Conservation (phyloP, 1,139 yeast genomes). For the Pichia sp. region DNA sequence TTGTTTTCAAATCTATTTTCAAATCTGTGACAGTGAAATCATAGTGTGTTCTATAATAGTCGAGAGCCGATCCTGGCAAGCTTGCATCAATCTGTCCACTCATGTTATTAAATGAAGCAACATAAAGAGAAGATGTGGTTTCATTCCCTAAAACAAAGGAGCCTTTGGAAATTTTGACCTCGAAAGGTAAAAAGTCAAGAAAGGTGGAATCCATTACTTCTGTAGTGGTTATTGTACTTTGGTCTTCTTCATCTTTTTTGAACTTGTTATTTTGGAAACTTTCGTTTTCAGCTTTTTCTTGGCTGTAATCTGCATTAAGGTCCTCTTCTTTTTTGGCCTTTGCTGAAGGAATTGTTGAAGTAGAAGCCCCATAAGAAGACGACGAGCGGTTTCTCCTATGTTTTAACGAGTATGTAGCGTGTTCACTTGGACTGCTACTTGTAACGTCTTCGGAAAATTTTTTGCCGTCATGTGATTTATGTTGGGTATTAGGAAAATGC, state of each 20-base stretch:
- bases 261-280: not conserved
- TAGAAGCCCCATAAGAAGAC: not conserved
- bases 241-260: not conserved
- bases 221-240: not conserved
- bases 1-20: slow-evolving; percentile 61
- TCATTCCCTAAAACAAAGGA: slow-evolving; percentile 77
- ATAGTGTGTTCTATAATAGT: slow-evolving; percentile 47
- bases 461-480: not conserved
- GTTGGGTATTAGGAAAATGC: not conserved
- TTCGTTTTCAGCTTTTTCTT: not conserved
- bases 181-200: slow-evolving; percentile 34
- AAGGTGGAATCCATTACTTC: slow-evolving; percentile 17
- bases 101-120: slow-evolving; percentile 55
- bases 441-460: not conserved
- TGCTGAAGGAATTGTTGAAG: not conserved
- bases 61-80: slow-evolving; percentile 47
- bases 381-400: slow-evolving; percentile 1
- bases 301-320: not conserved
- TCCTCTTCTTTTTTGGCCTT: not conserved
- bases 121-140: slow-evolving; percentile 67
- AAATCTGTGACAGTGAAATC: slow-evolving; percentile 47
- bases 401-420: not conserved
- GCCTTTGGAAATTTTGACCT: slow-evolving; percentile 45
- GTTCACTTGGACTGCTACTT: not conserved
- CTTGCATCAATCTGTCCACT: slow-evolving; percentile 59